Evolutionary conservation across 257 asterid genomes (phyloP).

Genomic region (Nicotiana undulata): DNA sequence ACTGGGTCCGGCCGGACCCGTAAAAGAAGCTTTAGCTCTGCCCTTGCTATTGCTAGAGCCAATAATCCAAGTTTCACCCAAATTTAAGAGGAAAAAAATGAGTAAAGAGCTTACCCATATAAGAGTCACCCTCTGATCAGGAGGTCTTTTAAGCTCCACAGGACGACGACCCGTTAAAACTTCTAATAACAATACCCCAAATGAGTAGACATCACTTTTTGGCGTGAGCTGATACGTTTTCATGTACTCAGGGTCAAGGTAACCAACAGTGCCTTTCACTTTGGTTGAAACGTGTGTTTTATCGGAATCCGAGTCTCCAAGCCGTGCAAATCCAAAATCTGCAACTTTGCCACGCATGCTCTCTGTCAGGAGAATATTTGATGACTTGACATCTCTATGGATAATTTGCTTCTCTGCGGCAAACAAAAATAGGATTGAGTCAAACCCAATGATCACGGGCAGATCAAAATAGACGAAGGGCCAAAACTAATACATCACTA

Average conservation of each 20-base stretch:
- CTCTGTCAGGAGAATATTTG: slow-evolving; percentile 88
- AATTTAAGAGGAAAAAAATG: background rate
- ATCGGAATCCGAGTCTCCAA: slow-evolving; percentile 67
- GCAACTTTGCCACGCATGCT: slow-evolving; percentile 92
- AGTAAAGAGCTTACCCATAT: slow-evolving; percentile 64
- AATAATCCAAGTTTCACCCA: background rate
- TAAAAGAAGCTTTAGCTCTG: too few relatives aligned
- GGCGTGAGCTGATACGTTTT: slow-evolving; percentile 75
- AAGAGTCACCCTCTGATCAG: slow-evolving; percentile 77
- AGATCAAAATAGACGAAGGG: background rate
- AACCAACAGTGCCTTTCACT: slow-evolving; percentile 96
- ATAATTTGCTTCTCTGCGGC: slow-evolving; percentile 88
- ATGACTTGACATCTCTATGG: slow-evolving; percentile 97
- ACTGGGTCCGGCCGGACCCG: too few relatives aligned
- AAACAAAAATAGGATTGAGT: slow-evolving; percentile 1
- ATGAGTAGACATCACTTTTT: slow-evolving; percentile 94
- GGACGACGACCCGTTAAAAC: slow-evolving; percentile 90
- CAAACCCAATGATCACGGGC: background rate
- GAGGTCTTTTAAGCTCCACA: slow-evolving; percentile 62
- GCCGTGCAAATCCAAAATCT: slow-evolving; percentile 91
- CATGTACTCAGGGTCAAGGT: slow-evolving; percentile 98
- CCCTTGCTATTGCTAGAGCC: background rate
- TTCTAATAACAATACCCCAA: slow-evolving; percentile 80
- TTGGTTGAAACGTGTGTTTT: slow-evolving; percentile 77
- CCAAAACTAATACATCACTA: background rate